These are phyloP conservation scores for Aphanoascus verrucosus DNA, from an alignment of 2,329 filamentous ascomycete genomes.

Conservation along the genomic window DNA sequence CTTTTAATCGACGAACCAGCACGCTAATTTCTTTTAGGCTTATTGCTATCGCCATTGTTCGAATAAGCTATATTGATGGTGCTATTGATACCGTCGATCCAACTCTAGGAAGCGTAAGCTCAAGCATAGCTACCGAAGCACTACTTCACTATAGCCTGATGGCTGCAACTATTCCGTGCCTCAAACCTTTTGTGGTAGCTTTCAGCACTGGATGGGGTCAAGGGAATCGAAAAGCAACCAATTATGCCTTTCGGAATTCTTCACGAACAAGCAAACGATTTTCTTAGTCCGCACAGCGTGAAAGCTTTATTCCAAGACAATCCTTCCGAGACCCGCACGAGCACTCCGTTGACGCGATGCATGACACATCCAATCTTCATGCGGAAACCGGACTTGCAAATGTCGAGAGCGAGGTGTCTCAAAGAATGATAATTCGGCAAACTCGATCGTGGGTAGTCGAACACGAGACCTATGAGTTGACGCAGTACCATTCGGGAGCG, in stretches of 20 bases:
- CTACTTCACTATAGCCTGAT: slow-evolving; percentile 35
- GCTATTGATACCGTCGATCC: slow-evolving; percentile 22
- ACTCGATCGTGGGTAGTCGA: slow-evolving; percentile 17
- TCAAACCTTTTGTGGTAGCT: slow-evolving; percentile 13
- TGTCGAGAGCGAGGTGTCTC: slow-evolving; percentile 13
- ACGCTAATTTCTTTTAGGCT: slow-evolving; percentile 2
- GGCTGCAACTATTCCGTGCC: slow-evolving; percentile 32
- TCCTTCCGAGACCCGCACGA: neutral
- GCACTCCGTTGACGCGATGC: neutral
- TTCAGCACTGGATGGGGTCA: slow-evolving; percentile 13
- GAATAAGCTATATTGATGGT: slow-evolving; percentile 27
- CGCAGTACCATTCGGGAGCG: neutral
- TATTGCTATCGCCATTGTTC: slow-evolving; percentile 27
- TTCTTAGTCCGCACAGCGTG: neutral
- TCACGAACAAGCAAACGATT: neutral
- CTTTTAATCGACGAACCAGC: neutral
- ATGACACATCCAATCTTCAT: neutral
- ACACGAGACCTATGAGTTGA: slow-evolving; percentile 12
- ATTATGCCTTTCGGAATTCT: neutral
- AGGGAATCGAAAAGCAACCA: slow-evolving; percentile 12
- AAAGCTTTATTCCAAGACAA: neutral
- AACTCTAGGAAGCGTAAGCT: slow-evolving; percentile 24
- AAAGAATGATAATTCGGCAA: slow-evolving; percentile 18
- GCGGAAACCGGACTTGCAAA: neutral
- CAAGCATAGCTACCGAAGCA: slow-evolving; percentile 29